Conservation (phyloP, 257 asterid species). For the Solanum chaucha region DNA sequence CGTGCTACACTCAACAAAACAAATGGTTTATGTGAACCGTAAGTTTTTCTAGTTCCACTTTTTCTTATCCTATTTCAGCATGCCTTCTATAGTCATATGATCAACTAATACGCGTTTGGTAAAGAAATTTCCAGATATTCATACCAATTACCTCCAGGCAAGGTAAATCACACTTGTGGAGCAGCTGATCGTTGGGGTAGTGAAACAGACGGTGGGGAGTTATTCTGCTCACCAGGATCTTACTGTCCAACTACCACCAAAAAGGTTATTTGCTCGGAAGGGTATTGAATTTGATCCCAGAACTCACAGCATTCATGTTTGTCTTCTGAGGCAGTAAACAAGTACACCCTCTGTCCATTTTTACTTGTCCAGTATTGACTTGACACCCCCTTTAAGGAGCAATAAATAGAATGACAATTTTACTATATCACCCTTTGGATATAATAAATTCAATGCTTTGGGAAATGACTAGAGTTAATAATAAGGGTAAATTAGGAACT, state of each 20-base stretch:
- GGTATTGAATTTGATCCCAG: constrained; percentile 31
- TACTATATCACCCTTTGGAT: neutral
- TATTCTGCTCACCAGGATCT: constrained; percentile 88
- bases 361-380: neutral
- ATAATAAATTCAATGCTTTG: neutral
- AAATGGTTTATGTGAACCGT: constrained; percentile 89
- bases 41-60: constrained; percentile 34
- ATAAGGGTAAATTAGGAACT: neutral
- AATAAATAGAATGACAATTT: neutral
- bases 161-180: constrained; percentile 74
- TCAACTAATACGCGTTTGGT: constrained; percentile 20
- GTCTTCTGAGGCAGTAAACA: neutral
- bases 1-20: constrained; percentile 43
- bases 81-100: constrained; percentile 7
- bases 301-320: neutral
- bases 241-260: constrained; percentile 79
- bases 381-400: neutral
- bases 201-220: constrained; percentile 48
- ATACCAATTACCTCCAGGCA: constrained; percentile 82
- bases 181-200: constrained; percentile 94
- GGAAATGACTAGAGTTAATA: neutral
- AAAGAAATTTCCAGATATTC: constrained; percentile 54
- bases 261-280: constrained; percentile 49
- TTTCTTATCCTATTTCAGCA: neutral
- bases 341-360: neutral